Percentiles rank a stretch among this genome's conserved stretches.
Evolutionary conservation across 345 rosid genomes (phyloP).

Genomic region (Cochlearia excelsa): DNA sequence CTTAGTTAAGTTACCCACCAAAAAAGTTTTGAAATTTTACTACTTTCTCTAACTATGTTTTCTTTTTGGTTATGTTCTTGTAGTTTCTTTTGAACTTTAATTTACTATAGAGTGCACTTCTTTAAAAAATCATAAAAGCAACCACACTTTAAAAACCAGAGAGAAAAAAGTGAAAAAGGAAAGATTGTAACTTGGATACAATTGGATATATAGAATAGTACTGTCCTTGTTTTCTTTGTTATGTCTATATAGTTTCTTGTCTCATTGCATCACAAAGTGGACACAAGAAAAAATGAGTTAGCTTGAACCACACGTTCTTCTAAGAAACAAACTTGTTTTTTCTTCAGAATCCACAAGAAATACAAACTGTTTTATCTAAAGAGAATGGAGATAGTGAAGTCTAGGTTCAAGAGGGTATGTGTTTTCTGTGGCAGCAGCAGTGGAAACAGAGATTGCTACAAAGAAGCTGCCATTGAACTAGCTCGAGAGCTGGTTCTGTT

Average conservation of each 20-base stretch:
- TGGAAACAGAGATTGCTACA: constrained; percentile 74
- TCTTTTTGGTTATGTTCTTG: not conserved
- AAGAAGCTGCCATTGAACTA: constrained; percentile 74
- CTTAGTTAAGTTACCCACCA: constrained; percentile 8
- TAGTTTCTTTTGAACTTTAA: constrained; percentile 5
- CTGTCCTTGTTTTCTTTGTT: constrained; percentile 27
- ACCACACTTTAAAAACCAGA: constrained; percentile 27
- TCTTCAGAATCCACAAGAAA: not conserved
- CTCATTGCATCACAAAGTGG: constrained; percentile 35
- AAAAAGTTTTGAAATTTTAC: not conserved
- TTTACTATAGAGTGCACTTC: constrained; percentile 6
- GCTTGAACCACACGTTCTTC: constrained; percentile 34
- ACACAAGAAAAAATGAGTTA: constrained; percentile 29
- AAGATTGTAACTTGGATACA: constrained; percentile 27
- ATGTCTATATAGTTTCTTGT: constrained; percentile 33
- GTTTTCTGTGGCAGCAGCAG: constrained; percentile 85
- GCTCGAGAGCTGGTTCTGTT: constrained; percentile 68
- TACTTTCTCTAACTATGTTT: not conserved
- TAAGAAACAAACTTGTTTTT: constrained; percentile 13
- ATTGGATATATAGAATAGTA: constrained; percentile 29
- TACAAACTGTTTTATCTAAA: constrained; percentile 6
- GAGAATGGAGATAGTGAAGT: constrained; percentile 34
- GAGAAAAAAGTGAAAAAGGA: constrained; percentile 20
- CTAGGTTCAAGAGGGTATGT: constrained; percentile 79
- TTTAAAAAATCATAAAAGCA: constrained; percentile 10